Conservation (phyloP, 1,284 basidiomycete genomes). For the Schizophyllum amplum region DNA sequence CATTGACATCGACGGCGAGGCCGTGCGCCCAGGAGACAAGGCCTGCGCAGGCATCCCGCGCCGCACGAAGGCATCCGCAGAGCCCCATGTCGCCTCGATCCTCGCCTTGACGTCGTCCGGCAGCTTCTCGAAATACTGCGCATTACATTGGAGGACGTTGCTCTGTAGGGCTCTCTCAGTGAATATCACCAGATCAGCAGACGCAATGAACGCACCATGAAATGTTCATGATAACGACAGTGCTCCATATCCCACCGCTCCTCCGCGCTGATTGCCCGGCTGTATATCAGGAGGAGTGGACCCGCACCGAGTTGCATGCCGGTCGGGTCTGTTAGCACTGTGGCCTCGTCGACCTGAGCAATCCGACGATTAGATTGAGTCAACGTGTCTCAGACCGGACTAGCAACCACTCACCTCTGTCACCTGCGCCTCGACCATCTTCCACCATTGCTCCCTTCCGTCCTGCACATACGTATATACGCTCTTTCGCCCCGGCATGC, state of each 20-base stretch:
- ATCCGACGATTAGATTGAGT: background rate
- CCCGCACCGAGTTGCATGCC: conserved; percentile 68
- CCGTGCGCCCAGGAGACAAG: background rate
- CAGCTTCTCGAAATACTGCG: background rate
- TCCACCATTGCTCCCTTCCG: conserved; percentile 58
- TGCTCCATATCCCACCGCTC: conserved; percentile 10
- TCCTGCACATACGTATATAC: conserved; percentile 70
- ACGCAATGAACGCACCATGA: background rate
- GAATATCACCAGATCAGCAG: background rate
- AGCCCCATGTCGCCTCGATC: background rate
- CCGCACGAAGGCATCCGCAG: background rate
- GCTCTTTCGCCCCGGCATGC: conserved; percentile 62
- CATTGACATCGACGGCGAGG: background rate
- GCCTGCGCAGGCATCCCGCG: background rate
- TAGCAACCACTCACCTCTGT: conserved; percentile 38
- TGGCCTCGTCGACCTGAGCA: conserved; percentile 55
- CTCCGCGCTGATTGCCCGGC: conserved; percentile 37
- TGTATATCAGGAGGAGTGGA: conserved; percentile 68
- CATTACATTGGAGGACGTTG: background rate
- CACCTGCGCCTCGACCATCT: conserved; percentile 62
- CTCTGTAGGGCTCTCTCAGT: background rate
- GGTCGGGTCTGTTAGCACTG: conserved; percentile 54
- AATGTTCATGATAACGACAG: background rate
- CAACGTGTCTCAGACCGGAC: background rate
- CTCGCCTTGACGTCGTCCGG: background rate